Conservation (phyloP, 371 early-diverging fungal genomes). For the Circinella umbellata region DNA sequence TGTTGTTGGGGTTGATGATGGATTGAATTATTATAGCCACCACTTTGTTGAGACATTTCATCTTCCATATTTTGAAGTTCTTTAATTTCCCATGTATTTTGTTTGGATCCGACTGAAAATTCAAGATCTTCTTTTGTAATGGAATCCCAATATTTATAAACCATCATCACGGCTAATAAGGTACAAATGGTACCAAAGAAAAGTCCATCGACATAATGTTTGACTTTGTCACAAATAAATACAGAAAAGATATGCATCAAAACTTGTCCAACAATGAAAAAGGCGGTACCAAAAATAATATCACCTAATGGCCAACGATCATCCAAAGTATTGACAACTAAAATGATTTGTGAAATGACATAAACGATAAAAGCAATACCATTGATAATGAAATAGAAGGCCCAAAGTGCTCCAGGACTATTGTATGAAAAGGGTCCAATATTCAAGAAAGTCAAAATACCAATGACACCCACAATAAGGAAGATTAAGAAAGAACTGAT, state of each 20-base stretch:
- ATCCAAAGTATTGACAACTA: conserved; percentile 89
- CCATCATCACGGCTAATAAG: conserved; percentile 95
- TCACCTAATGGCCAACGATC: conserved; percentile 95
- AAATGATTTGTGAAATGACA: conserved; percentile 84
- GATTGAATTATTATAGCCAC: conserved; percentile 3
- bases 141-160: conserved; percentile 98
- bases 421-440: conserved; percentile 61
- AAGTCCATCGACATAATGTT: conserved; percentile 93
- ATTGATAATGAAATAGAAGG: conserved; percentile 83
- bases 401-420: conserved; percentile 76
- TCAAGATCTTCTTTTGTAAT: conserved; percentile 96
- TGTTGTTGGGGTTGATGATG: not conserved
- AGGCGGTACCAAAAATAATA: conserved; percentile 81
- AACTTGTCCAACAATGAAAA: conserved; percentile 83
- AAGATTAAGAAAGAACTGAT: conserved; percentile 78
- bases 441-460: conserved; percentile 77
- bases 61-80: conserved; percentile 62
- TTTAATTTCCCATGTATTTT: conserved; percentile 90
- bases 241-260: conserved; percentile 73
- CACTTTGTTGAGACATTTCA: conserved; percentile 28
- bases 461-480: conserved; percentile 71
- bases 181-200: conserved; percentile 91
- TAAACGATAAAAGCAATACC: conserved; percentile 81
- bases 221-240: conserved; percentile 78
- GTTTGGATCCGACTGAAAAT: conserved; percentile 87